Conservation (phyloP, 2,329 filamentous ascomycete genomes). For the Acarospora socialis region DNA sequence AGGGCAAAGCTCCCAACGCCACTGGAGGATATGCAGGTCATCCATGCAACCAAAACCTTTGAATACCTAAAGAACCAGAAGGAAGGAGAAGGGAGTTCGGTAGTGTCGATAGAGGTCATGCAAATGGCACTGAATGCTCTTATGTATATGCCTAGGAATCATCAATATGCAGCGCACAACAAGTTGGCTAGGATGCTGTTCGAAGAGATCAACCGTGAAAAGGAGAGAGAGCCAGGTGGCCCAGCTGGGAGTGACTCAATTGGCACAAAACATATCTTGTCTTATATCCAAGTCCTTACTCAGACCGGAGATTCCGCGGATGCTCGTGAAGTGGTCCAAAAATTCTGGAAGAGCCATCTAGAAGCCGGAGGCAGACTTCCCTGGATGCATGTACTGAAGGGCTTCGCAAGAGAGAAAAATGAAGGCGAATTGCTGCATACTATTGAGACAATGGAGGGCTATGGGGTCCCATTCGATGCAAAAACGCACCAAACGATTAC, state of each 20-base stretch:
- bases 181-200: constrained; percentile 35
- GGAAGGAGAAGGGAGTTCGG: constrained; percentile 19
- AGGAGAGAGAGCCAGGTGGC: constrained; percentile 12
- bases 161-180: constrained; percentile 30
- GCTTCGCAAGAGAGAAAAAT: constrained; percentile 46
- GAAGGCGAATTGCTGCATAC: constrained; percentile 45
- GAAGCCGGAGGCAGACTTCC: constrained; percentile 17
- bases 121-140: constrained; percentile 33
- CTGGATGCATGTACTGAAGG: constrained; percentile 42
- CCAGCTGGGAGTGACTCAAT: constrained; percentile 11
- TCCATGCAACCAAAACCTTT: constrained; percentile 11
- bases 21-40: constrained; percentile 12
- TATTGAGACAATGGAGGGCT: constrained; percentile 36
- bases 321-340: constrained; percentile 33
- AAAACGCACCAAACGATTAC: constrained; percentile 42
- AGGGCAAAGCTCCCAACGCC: constrained; percentile 1
- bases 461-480: constrained; percentile 32
- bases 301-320: constrained; percentile 41
- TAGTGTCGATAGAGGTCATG: constrained; percentile 29
- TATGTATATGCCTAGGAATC: constrained; percentile 19
- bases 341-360: constrained; percentile 24
- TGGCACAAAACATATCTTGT: constrained; percentile 25
- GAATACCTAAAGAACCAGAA: constrained; percentile 12
- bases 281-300: constrained; percentile 38
- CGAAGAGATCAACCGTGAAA: constrained; percentile 20